A percentile compares a stretch with the other conserved stretches of the same genome.
Evolutionary conservation across 2,329 filamentous ascomycete species (phyloP).

Genomic region (Thelonectria olida): DNA sequence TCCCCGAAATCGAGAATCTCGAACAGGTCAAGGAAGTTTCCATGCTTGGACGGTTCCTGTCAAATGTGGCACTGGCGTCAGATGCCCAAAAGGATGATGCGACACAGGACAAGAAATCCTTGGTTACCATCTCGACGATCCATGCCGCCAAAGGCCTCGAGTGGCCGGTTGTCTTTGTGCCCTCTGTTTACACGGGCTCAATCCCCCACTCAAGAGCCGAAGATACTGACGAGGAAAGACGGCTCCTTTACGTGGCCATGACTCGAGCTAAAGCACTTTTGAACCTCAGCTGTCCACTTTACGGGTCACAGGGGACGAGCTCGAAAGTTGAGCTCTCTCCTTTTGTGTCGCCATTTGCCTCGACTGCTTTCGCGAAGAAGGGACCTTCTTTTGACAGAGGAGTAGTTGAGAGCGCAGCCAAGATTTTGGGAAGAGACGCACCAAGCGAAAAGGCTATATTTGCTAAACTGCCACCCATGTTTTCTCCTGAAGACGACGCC

Average conservation of each 20-base stretch:
- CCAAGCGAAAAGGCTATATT: constrained; percentile 66
- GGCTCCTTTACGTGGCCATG: constrained; percentile 95
- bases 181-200: constrained; percentile 87
- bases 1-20: constrained; percentile 76
- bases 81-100: constrained; percentile 75
- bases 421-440: constrained; percentile 72
- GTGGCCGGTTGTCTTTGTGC: constrained; percentile 95
- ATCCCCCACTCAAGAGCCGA: constrained; percentile 91
- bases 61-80: constrained; percentile 87
- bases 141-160: constrained; percentile 96
- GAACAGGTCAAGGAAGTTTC: constrained; percentile 73
- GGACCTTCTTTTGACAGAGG: constrained; percentile 76
- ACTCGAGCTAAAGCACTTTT: constrained; percentile 87
- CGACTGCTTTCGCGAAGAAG: constrained; percentile 58
- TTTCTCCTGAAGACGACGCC: constrained; percentile 70
- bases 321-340: constrained; percentile 73
- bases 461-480: constrained; percentile 61
- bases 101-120: constrained; percentile 62
- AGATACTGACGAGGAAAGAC: constrained; percentile 85
- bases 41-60: constrained; percentile 80
- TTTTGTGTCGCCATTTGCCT: constrained; percentile 69
- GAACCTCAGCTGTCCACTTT: constrained; percentile 83
- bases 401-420: constrained; percentile 72
- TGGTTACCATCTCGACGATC: constrained; percentile 93
- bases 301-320: constrained; percentile 66